These are phyloP conservation scores for Coniophora puteana DNA, from an alignment of 1,284 basidiomycete genomes.

Conservation along the genomic window DNA sequence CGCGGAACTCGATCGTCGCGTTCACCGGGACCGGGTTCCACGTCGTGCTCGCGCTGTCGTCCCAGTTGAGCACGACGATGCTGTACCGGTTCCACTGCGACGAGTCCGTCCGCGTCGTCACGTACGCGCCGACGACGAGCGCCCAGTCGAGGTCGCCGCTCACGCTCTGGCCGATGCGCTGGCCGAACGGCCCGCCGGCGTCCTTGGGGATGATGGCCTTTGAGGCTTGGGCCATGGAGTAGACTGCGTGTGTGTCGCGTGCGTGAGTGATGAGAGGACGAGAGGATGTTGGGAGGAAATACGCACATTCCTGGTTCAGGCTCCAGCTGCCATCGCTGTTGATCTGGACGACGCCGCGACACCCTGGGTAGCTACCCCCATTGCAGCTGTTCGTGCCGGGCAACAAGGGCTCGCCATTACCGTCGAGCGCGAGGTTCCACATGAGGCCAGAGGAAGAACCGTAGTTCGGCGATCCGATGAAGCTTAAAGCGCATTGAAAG, in stretches of 20 bases:
- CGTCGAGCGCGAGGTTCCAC: slow-evolving; percentile 71
- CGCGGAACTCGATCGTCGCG: slow-evolving; percentile 69
- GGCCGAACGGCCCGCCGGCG: slow-evolving; percentile 59
- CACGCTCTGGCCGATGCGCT: slow-evolving; percentile 61
- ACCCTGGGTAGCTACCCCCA: slow-evolving; percentile 53
- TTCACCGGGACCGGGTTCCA: slow-evolving; percentile 62
- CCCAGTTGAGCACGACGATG: slow-evolving; percentile 65
- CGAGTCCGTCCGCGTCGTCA: slow-evolving; percentile 51
- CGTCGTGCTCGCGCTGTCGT: slow-evolving; percentile 44
- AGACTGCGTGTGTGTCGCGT: slow-evolving; percentile 40
- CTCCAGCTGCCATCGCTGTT: slow-evolving; percentile 59
- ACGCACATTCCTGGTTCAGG: slow-evolving; percentile 69
- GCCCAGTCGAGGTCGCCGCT: slow-evolving; percentile 56
- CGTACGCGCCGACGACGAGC: slow-evolving; percentile 59
- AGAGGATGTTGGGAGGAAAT: neutral
- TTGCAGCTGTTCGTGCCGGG: slow-evolving; percentile 63
- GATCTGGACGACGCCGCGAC: slow-evolving; percentile 61
- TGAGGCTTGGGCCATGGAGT: slow-evolving; percentile 69
- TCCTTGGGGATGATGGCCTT: slow-evolving; percentile 72
- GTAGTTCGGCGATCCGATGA: slow-evolving; percentile 42
- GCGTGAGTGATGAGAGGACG: neutral
- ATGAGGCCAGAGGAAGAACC: slow-evolving; percentile 53
- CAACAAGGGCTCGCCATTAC: slow-evolving; percentile 56
- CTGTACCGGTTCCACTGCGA: slow-evolving; percentile 63
- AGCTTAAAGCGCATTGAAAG: slow-evolving; percentile 22